Percentiles rank a stretch among this genome's conserved stretches.
Conservation (phyloP, 164 flowering plant species). For the Magnolia officinalis region DNA sequence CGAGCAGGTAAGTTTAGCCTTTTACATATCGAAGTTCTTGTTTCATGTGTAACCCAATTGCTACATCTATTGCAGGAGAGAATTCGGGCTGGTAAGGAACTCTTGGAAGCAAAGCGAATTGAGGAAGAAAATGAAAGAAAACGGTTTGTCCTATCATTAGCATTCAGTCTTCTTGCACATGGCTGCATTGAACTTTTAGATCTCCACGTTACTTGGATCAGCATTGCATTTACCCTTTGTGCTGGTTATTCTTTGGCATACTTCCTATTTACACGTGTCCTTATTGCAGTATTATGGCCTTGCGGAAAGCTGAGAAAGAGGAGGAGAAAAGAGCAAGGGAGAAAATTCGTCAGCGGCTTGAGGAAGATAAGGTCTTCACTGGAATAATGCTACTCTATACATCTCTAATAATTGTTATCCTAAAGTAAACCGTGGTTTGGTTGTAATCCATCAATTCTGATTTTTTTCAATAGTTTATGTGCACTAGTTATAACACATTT, state of each 20-base stretch:
- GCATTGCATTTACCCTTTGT: neutral
- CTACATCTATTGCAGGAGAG: slow-evolving; percentile 59
- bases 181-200: neutral
- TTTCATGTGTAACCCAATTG: neutral
- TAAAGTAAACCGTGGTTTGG: too few species aligned
- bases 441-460: too few species aligned
- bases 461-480: too few species aligned
- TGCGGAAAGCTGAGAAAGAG: slow-evolving; percentile 97
- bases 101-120: slow-evolving; percentile 94
- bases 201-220: neutral
- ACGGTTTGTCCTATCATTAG: slow-evolving; percentile 48
- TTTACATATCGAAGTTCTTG: neutral
- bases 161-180: slow-evolving; percentile 1
- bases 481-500: too few species aligned
- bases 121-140: slow-evolving; percentile 99
- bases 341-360: slow-evolving; percentile 90
- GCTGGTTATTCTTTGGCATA: neutral
- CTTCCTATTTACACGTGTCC: neutral
- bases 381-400: neutral
- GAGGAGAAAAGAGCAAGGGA: slow-evolving; percentile 98
- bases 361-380: slow-evolving; percentile 83
- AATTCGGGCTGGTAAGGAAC: slow-evolving; percentile 87
- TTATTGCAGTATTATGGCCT: slow-evolving; percentile 57
- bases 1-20: too few species aligned
- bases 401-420: neutral